A percentile compares a stretch with the other conserved stretches of the same genome.
phyloP scores from a whole-genome alignment of 2,329 filamentous ascomycete genomes.

The Calonectria crousiana region DNA sequence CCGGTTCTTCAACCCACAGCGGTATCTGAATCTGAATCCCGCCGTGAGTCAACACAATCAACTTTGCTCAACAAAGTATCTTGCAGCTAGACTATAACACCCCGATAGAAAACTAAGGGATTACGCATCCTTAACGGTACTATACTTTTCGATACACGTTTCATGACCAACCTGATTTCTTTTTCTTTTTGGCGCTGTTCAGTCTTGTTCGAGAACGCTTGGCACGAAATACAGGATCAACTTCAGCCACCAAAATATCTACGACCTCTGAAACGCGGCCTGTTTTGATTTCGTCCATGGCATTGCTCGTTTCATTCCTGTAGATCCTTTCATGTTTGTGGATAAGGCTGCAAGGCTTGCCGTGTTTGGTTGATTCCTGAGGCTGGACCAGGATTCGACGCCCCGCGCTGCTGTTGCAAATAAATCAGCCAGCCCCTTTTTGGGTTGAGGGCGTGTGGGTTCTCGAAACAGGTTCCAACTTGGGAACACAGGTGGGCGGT shows the following conservation, averaged over 20 bases:
- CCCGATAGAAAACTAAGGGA: not conserved
- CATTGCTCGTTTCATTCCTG: not conserved
- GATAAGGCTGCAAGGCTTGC: not conserved
- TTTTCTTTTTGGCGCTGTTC: not conserved
- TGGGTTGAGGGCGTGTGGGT: not conserved
- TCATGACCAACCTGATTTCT: not conserved
- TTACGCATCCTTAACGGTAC: not conserved
- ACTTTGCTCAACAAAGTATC: not conserved
- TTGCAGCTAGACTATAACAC: not conserved
- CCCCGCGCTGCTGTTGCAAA: not conserved
- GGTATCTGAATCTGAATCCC: not conserved
- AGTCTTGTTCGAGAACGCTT: not conserved
- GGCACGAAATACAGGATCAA: not conserved
- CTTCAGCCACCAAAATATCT: not conserved
- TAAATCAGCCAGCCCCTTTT: not conserved
- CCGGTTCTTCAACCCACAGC: not conserved
- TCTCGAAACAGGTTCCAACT: not conserved
- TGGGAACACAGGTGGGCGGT: not conserved
- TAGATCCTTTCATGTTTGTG: not conserved
- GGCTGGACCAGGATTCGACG: not conserved
- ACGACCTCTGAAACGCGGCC: not conserved
- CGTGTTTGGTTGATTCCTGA: not conserved
- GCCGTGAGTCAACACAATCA: not conserved
- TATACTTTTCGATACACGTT: not conserved
- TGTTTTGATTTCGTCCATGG: not conserved